Evolutionary conservation across 2,329 filamentous ascomycete species (phyloP).

Genomic region (Xylariomycetidae sp.): DNA sequence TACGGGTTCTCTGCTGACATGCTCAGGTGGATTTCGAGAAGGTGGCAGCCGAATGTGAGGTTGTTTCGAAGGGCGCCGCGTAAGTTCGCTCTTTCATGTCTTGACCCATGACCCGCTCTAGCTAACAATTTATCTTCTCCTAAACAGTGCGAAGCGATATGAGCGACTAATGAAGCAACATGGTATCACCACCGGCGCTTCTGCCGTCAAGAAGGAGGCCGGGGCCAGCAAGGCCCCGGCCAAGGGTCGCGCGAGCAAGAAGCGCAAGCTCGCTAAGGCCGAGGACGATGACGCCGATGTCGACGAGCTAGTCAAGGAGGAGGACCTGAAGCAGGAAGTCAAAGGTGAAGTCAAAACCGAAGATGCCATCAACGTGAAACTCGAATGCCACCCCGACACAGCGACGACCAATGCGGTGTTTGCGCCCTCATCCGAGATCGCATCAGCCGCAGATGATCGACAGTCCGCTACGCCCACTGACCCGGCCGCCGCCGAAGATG

Average conservation of each 20-base stretch:
- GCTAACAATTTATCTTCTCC: constrained; percentile 1
- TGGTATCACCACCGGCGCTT: constrained; percentile 32
- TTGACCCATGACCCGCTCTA: neutral
- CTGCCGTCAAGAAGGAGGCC: constrained; percentile 23
- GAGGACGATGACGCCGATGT: constrained; percentile 28
- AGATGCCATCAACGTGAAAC: constrained; percentile 25
- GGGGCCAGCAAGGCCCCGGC: constrained; percentile 4
- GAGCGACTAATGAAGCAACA: constrained; percentile 59
- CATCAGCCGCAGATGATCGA: constrained; percentile 4
- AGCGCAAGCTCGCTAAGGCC: constrained; percentile 30
- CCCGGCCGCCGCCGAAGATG: too few species aligned
- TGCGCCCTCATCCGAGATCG: constrained; percentile 4
- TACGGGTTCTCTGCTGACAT: constrained; percentile 14
- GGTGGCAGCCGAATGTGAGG: constrained; percentile 58
- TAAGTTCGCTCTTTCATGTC: constrained; percentile 42
- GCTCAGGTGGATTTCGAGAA: constrained; percentile 56
- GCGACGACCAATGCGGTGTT: constrained; percentile 6
- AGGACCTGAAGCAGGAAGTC: constrained; percentile 12
- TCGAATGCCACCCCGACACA: constrained; percentile 16
- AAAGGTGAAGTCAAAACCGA: constrained; percentile 30
- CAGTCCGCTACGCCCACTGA: too few species aligned
- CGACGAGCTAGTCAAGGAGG: constrained; percentile 23
- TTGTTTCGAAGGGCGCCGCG: constrained; percentile 63
- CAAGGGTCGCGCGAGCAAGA: constrained; percentile 22
- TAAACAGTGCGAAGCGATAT: constrained; percentile 57